Percentiles rank a stretch among this genome's conserved stretches.
Evolutionary conservation across 2,329 filamentous ascomycete genomes (phyloP).

Genomic region (Fonsecaea erecta): DNA sequence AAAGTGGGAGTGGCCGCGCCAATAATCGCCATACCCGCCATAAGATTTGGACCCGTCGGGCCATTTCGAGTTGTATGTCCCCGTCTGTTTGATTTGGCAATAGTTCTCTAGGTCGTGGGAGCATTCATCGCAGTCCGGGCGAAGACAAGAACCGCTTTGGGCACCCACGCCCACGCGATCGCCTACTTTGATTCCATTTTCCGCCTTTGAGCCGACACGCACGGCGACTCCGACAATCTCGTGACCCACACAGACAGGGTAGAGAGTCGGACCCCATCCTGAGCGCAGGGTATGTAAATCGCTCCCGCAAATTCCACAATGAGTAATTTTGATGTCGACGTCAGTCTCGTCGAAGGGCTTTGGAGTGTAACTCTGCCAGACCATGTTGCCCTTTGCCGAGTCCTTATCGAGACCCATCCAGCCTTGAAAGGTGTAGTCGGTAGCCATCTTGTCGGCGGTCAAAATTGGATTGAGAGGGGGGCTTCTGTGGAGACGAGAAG

Average conservation of each 20-base stretch:
- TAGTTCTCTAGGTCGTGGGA: slow-evolving; percentile 49
- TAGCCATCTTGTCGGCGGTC: slow-evolving; percentile 27
- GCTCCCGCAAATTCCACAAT: slow-evolving; percentile 69
- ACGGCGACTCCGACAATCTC: slow-evolving; percentile 67
- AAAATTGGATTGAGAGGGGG: neutral
- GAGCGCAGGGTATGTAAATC: slow-evolving; percentile 53
- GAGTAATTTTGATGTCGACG: slow-evolving; percentile 67
- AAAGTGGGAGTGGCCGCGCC: slow-evolving; percentile 55
- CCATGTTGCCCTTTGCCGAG: slow-evolving; percentile 55
- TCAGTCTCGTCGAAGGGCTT: slow-evolving; percentile 62
- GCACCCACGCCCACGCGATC: slow-evolving; percentile 69
- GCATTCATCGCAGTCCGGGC: slow-evolving; percentile 60
- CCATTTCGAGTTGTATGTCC: slow-evolving; percentile 66
- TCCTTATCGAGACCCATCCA: slow-evolving; percentile 60
- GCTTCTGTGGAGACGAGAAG: neutral
- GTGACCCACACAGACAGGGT: slow-evolving; percentile 64
- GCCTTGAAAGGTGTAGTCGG: slow-evolving; percentile 60
- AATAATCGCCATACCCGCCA: slow-evolving; percentile 66
- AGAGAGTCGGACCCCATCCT: slow-evolving; percentile 43
- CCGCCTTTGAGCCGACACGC: slow-evolving; percentile 55
- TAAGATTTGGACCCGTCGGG: slow-evolving; percentile 67
- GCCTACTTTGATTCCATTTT: slow-evolving; percentile 64
- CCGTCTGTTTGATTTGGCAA: slow-evolving; percentile 45
- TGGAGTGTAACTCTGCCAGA: slow-evolving; percentile 43
- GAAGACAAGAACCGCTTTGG: slow-evolving; percentile 61